A percentile compares a stretch with the other conserved stretches of the same genome.
These are phyloP conservation scores for Goffeauzyma gilvescens DNA, from an alignment of 768 basidiomycete species.

Conservation along the genomic window DNA sequence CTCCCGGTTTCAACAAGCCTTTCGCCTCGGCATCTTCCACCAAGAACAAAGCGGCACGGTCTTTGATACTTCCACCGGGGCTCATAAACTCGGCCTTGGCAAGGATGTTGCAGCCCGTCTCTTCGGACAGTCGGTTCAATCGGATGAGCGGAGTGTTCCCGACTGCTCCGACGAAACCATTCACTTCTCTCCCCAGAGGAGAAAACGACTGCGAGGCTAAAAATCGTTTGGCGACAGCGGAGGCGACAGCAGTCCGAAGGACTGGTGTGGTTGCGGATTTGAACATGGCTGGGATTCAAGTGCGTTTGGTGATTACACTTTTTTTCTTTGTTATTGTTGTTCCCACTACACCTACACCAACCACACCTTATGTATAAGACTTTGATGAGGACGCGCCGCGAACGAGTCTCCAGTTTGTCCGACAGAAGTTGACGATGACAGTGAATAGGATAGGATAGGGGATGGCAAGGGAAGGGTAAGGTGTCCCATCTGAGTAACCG, in stretches of 20 bases:
- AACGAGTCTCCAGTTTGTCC: too few relatives aligned
- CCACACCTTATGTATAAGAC: too few relatives aligned
- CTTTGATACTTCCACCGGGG: constrained; percentile 93
- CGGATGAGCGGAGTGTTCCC: constrained; percentile 81
- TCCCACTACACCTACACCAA: too few relatives aligned
- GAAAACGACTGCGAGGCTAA: neutral
- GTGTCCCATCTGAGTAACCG: too few relatives aligned
- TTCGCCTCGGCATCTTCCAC: constrained; percentile 67
- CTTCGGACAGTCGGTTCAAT: constrained; percentile 59
- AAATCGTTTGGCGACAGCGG: neutral
- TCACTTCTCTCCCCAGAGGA: constrained; percentile 20
- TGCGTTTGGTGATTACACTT: too few relatives aligned
- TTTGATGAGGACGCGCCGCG: too few relatives aligned
- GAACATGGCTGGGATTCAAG: constrained; percentile 5
- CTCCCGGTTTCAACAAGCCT: constrained; percentile 77
- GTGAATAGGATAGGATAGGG: too few relatives aligned
- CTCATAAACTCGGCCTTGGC: constrained; percentile 99
- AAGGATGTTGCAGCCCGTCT: constrained; percentile 61
- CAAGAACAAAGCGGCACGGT: constrained; percentile 81
- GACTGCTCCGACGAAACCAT: constrained; percentile 70
- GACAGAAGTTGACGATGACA: too few relatives aligned
- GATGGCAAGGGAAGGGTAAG: too few relatives aligned
- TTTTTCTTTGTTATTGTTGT: too few relatives aligned
- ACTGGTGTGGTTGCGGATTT: constrained; percentile 5
- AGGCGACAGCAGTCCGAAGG: neutral